These are phyloP conservation scores for Cantharellus anzutake DNA, from an alignment of 768 basidiomycete genomes.

Conservation along the genomic window DNA sequence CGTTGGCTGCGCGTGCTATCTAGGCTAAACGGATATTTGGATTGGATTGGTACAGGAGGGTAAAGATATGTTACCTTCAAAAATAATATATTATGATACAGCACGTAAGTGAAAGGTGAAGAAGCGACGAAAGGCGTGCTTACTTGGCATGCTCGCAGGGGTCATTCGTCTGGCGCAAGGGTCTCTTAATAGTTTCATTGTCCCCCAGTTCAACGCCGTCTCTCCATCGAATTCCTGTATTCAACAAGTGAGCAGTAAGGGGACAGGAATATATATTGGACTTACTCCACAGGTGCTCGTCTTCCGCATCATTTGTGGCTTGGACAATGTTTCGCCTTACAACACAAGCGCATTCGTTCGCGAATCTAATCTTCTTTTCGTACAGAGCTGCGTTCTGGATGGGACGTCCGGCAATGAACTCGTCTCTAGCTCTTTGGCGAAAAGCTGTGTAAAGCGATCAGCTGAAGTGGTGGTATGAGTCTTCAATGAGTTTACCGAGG, in stretches of 20 bases:
- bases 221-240: constrained; percentile 48
- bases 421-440: constrained; percentile 42
- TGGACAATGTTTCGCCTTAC: constrained; percentile 77
- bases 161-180: constrained; percentile 21
- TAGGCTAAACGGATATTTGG: background rate
- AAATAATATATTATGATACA: background rate
- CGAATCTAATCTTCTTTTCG: constrained; percentile 35
- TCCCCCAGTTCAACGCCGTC: constrained; percentile 73
- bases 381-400: constrained; percentile 30
- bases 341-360: constrained; percentile 52
- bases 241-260: background rate
- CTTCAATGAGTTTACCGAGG: background rate
- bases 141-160: background rate
- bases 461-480: background rate
- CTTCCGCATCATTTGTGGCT: constrained; percentile 26
- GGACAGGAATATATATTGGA: background rate
- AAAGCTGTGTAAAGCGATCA: constrained; percentile 33
- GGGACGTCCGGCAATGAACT: constrained; percentile 26
- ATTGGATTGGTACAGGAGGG: constrained; percentile 1
- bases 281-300: constrained; percentile 38
- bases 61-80: background rate
- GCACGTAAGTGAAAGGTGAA: background rate
- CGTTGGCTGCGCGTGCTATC: too few relatives aligned
- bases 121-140: background rate
- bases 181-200: constrained; percentile 58